phyloP scores from a whole-genome alignment of 768 basidiomycete genomes.

The Amyloporia xantha region DNA sequence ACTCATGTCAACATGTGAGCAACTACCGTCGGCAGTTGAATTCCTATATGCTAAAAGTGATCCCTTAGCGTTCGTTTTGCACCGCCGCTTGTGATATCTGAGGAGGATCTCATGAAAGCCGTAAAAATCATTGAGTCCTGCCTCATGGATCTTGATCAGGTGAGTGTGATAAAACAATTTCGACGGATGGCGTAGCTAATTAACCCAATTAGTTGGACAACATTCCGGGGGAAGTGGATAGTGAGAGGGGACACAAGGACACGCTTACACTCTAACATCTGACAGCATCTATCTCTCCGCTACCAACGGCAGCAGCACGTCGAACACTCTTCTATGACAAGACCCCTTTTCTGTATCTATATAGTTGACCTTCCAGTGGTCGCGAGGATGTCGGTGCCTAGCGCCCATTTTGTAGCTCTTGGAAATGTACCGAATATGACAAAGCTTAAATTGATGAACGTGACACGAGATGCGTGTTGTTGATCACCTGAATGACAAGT shows the following conservation, averaged over 20 bases:
- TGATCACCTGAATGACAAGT: no score
- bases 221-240: constrained; percentile 60
- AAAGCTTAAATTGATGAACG: no score
- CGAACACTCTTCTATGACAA: no score
- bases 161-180: constrained; percentile 25
- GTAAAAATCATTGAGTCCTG: constrained; percentile 72
- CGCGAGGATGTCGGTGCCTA: no score
- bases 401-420: no score
- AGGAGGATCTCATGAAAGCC: constrained; percentile 72
- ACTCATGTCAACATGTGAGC: constrained; percentile 91
- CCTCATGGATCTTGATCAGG: constrained; percentile 75
- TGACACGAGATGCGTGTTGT: no score
- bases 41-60: background rate
- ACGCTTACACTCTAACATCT: constrained; percentile 23
- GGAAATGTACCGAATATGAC: no score
- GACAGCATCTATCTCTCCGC: background rate
- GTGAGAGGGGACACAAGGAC: constrained; percentile 52
- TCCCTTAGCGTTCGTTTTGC: constrained; percentile 85
- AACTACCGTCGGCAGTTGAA: background rate
- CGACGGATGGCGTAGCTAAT: background rate
- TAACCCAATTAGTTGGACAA: constrained; percentile 40
- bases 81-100: constrained; percentile 91
- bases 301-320: no score
- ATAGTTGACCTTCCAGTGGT: no score
- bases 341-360: no score